Percentiles rank a stretch among this genome's conserved stretches.
Evolutionary conservation across 1,284 basidiomycete species (phyloP).

Genomic region (Trichosporon sp.): DNA sequence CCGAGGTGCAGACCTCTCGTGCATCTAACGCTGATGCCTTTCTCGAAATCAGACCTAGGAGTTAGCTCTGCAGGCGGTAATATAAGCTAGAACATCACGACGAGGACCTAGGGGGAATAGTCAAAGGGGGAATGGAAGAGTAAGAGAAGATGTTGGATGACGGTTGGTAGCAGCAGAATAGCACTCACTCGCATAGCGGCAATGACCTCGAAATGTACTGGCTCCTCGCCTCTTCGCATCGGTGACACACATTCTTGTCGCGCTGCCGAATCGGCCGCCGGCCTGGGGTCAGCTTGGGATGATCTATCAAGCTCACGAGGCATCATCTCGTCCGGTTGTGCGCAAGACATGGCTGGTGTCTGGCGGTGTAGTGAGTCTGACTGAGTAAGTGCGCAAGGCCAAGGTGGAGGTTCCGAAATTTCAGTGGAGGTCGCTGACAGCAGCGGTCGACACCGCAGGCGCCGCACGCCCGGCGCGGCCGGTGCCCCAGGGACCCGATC

Average conservation of each 20-base stretch:
- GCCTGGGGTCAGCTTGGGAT: slow-evolving; percentile 14
- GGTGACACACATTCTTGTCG: slow-evolving; percentile 30
- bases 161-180: neutral
- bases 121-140: too few relatives aligned
- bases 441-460: neutral
- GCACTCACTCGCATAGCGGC: slow-evolving; percentile 37
- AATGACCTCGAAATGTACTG: slow-evolving; percentile 34
- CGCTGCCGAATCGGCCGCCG: slow-evolving; percentile 19
- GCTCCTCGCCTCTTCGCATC: slow-evolving; percentile 31
- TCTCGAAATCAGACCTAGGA: slow-evolving; percentile 31
- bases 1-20: slow-evolving; percentile 29
- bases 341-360: slow-evolving; percentile 42
- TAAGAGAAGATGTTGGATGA: neutral
- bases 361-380: neutral
- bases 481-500: neutral
- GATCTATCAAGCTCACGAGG: slow-evolving; percentile 27
- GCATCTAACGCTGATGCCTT: slow-evolving; percentile 24
- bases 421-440: neutral
- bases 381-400: too few relatives aligned
- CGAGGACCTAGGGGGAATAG: too few relatives aligned
- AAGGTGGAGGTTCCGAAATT: neutral
- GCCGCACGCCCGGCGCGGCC: neutral
- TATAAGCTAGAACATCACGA: neutral
- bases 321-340: slow-evolving; percentile 32
- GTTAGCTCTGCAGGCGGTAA: neutral